These are phyloP conservation scores for Scheffersomyces stambukii DNA, from an alignment of 1,139 yeast species.

Conservation along the genomic window DNA sequence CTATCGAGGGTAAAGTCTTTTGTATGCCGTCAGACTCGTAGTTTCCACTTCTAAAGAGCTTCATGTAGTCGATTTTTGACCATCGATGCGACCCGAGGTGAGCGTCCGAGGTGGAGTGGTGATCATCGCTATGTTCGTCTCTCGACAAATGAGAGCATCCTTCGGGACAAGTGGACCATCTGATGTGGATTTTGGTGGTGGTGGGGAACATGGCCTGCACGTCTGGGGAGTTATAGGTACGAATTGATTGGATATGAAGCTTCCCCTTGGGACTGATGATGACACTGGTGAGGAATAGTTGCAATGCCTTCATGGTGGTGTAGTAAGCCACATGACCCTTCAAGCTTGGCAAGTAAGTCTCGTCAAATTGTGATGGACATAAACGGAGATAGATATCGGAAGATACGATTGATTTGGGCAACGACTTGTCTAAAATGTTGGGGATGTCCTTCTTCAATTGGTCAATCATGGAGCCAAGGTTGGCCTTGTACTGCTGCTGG, in stretches of 20 bases:
- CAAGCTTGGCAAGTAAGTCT: conserved; percentile 53
- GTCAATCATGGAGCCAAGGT: conserved; percentile 58
- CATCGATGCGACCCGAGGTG: conserved; percentile 36
- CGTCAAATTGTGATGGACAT: conserved; percentile 54
- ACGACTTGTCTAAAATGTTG: conserved; percentile 41
- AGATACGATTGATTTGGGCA: conserved; percentile 50
- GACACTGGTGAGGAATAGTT: conserved; percentile 50
- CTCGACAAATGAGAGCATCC: conserved; percentile 49
- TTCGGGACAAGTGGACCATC: conserved; percentile 61
- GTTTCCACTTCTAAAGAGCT: conserved; percentile 12
- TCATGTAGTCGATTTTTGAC: conserved; percentile 31
- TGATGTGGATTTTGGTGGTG: conserved; percentile 51
- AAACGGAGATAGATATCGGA: conserved; percentile 53
- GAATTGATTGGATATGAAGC: conserved; percentile 48
- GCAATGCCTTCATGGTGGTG: conserved; percentile 51
- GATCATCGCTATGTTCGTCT: conserved; percentile 10
- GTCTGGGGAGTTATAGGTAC: conserved; percentile 15
- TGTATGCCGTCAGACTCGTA: conserved; percentile 13
- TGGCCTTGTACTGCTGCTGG: conserved; percentile 37
- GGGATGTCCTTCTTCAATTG: conserved; percentile 55
- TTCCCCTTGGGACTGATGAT: conserved; percentile 47
- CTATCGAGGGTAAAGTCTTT: conserved; percentile 18
- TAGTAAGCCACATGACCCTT: conserved; percentile 58
- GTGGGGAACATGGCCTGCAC: conserved; percentile 33
- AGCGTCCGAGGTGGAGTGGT: conserved; percentile 35